Conservation (phyloP, 441 rosid genomes). For the Theobroma grandiflorum region DNA sequence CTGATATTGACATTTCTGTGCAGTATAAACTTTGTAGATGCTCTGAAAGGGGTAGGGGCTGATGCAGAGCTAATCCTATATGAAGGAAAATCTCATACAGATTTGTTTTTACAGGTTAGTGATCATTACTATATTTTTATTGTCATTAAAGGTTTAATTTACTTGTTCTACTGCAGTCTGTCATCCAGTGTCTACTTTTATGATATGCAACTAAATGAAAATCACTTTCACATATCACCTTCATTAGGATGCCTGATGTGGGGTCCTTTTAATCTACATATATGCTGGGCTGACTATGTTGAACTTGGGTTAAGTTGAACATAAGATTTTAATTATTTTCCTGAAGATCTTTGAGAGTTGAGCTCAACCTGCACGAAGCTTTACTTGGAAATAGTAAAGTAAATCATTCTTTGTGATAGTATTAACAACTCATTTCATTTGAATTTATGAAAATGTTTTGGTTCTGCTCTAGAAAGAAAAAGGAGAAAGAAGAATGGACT, state of each 20-base stretch:
- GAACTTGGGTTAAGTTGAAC: background rate
- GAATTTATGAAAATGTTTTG: no score
- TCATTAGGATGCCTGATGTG: background rate
- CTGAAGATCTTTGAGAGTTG: slow-evolving; percentile 8
- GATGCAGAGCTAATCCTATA: no score
- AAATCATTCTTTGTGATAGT: no score
- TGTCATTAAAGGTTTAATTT: slow-evolving; percentile 12
- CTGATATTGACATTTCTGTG: slow-evolving; percentile 29
- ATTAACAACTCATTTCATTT: no score
- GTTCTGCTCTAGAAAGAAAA: no score
- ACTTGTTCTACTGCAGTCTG: background rate
- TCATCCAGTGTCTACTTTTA: background rate
- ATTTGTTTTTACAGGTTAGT: slow-evolving; percentile 75
- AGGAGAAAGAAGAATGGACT: no score
- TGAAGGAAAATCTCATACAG: slow-evolving; percentile 73
- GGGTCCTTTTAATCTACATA: background rate
- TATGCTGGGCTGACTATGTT: background rate
- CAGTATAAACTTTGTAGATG: slow-evolving; percentile 56
- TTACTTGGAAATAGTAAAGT: background rate
- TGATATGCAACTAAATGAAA: slow-evolving; percentile 2
- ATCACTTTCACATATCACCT: background rate
- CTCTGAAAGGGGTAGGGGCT: slow-evolving; percentile 59
- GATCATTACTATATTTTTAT: background rate
- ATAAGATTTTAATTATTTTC: background rate
- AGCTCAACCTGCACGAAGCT: slow-evolving; percentile 7